Evolutionary conservation across 1,284 basidiomycete genomes (phyloP).

Genomic region (Chalciporus piperatoides): DNA sequence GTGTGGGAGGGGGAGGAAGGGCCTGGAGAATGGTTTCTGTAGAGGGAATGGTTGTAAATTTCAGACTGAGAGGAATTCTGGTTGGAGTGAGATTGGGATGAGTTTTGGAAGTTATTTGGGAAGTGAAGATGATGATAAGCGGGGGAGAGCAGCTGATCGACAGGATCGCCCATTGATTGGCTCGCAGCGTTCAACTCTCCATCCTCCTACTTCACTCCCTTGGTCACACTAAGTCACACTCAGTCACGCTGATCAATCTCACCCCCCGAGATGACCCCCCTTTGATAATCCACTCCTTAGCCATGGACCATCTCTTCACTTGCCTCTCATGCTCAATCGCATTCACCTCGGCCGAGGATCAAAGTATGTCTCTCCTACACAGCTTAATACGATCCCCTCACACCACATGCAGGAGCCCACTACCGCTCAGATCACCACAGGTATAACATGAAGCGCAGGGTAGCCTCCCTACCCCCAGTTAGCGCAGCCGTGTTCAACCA

Average conservation of each 20-base stretch:
- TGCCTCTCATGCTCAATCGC: slow-evolving; percentile 93
- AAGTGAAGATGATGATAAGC: slow-evolving; percentile 54
- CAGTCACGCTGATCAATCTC: too few relatives aligned
- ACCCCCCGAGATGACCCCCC: slow-evolving; percentile 10
- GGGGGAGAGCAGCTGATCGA: slow-evolving; percentile 62
- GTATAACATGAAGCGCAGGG: slow-evolving; percentile 98
- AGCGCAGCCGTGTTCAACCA: slow-evolving; percentile 79
- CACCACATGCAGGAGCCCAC: slow-evolving; percentile 60
- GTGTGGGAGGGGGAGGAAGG: slow-evolving; percentile 27
- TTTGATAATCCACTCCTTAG: slow-evolving; percentile 11
- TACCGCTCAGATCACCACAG: slow-evolving; percentile 95
- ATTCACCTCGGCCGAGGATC: slow-evolving; percentile 81
- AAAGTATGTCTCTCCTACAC: slow-evolving; percentile 52
- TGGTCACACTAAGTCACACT: slow-evolving; percentile 9
- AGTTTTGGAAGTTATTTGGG: slow-evolving; percentile 29
- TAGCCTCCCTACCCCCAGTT: slow-evolving; percentile 89
- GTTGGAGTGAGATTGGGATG: slow-evolving; percentile 16
- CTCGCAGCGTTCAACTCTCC: slow-evolving; percentile 32
- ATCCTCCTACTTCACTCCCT: slow-evolving; percentile 19
- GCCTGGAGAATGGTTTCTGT: slow-evolving; percentile 29
- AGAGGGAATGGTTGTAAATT: slow-evolving; percentile 22
- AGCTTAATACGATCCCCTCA: not conserved
- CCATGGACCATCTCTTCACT: slow-evolving; percentile 69
- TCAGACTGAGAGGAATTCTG: slow-evolving; percentile 20
- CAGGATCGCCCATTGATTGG: slow-evolving; percentile 58